Conservation (phyloP, 192 early-diverging fungal genomes). For the Backusella mclennaniae region DNA sequence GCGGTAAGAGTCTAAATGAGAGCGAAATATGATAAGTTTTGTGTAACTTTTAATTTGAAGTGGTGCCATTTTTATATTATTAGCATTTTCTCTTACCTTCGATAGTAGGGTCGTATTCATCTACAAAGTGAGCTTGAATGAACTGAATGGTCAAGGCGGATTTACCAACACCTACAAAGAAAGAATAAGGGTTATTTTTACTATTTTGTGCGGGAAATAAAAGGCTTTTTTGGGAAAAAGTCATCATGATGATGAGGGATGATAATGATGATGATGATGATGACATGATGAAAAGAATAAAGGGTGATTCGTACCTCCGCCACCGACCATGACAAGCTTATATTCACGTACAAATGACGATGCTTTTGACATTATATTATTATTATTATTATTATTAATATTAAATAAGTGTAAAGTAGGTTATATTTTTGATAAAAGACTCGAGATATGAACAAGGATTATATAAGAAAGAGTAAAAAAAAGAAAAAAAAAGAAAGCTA, state of each 20-base stretch:
- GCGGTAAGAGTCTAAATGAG: slow-evolving; percentile 79
- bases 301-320: slow-evolving; percentile 59
- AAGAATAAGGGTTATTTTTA: background rate
- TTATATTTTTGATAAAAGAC: background rate
- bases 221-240: background rate
- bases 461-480: background rate
- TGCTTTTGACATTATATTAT: slow-evolving; percentile 34
- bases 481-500: background rate
- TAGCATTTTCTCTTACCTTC: slow-evolving; percentile 57
- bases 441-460: background rate
- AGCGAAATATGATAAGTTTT: background rate
- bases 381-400: background rate
- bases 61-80: background rate
- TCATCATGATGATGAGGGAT: background rate
- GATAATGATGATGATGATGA: background rate
- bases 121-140: slow-evolving; percentile 81
- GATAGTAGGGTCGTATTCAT: slow-evolving; percentile 97
- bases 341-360: slow-evolving; percentile 51
- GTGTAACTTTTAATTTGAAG: background rate
- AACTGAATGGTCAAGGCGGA: slow-evolving; percentile 86
- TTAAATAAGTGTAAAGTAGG: background rate
- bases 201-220: background rate
- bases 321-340: slow-evolving; percentile 82
- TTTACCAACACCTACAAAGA: slow-evolving; percentile 66
- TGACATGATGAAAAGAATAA: background rate